Evolutionary conservation across 2,329 filamentous ascomycete genomes (phyloP).

Genomic region (Fusarium nanum): DNA sequence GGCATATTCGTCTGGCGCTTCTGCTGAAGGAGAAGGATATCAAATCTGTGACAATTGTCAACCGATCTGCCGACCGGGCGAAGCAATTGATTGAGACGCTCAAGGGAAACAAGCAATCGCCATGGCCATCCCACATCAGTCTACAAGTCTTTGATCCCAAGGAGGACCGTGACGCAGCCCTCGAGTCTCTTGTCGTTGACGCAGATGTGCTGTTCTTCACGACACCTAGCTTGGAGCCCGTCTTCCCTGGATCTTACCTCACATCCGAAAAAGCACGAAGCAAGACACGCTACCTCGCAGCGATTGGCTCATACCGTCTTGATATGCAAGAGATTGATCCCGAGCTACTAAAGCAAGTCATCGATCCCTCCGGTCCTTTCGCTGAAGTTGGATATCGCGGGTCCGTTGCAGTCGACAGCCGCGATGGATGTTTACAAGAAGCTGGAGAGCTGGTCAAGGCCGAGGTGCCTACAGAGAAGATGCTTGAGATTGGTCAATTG

Average conservation of each 20-base stretch:
- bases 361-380: conserved; percentile 26
- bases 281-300: conserved; percentile 47
- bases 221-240: conserved; percentile 46
- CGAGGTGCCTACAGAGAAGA: conserved; percentile 32
- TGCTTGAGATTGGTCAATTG: conserved; percentile 64
- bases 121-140: conserved; percentile 33
- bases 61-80: conserved; percentile 46
- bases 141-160: conserved; percentile 26
- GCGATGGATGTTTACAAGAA: conserved; percentile 47
- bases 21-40: conserved; percentile 56
- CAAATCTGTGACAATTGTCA: conserved; percentile 50
- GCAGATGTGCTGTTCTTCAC: conserved; percentile 50
- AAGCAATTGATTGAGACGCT: conserved; percentile 38
- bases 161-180: conserved; percentile 9
- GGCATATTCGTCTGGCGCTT: conserved; percentile 76
- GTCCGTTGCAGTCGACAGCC: conserved; percentile 44
- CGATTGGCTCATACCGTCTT: conserved; percentile 50
- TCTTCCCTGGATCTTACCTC: conserved; percentile 44
- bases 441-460: conserved; percentile 50
- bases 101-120: conserved; percentile 9
- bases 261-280: conserved; percentile 35
- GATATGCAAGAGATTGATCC: conserved; percentile 52
- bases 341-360: conserved; percentile 41
- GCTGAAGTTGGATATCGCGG: conserved; percentile 2
- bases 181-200: conserved; percentile 37